Evolutionary conservation across 805 yeast genomes (phyloP).

Genomic region (Metschnikowia reukaufii): DNA sequence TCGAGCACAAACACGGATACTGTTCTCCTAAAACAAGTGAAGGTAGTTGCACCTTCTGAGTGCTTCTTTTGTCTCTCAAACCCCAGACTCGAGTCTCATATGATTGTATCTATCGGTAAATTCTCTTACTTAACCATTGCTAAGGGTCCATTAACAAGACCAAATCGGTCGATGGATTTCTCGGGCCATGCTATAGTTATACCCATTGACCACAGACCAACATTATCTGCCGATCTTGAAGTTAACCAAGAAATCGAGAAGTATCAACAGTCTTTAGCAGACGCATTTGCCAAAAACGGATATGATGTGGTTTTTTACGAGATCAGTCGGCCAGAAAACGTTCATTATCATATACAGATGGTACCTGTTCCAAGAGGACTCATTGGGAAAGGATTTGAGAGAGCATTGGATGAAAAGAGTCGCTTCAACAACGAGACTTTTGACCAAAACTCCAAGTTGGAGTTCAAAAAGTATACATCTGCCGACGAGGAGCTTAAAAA

Average conservation of each 20-base stretch:
- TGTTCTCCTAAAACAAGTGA: constrained; percentile 10
- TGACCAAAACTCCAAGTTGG: constrained; percentile 41
- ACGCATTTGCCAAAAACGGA: constrained; percentile 44
- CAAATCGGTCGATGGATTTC: constrained; percentile 48
- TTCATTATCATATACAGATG: constrained; percentile 78
- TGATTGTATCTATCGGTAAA: constrained; percentile 75
- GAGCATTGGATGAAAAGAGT: constrained; percentile 45
- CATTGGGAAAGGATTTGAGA: constrained; percentile 42
- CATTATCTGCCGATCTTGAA: constrained; percentile 14
- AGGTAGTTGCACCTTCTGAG: constrained; percentile 52
- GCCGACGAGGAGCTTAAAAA: constrained; percentile 8
- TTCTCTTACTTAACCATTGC: constrained; percentile 71
- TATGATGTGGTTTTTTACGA: constrained; percentile 66
- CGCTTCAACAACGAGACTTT: constrained; percentile 49
- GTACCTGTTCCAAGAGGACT: constrained; percentile 57
- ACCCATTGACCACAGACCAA: constrained; percentile 72
- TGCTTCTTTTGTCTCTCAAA: constrained; percentile 87
- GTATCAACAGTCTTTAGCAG: constrained; percentile 49
- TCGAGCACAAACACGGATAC: not conserved
- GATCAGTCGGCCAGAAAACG: constrained; percentile 58
- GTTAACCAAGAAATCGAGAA: constrained; percentile 41
- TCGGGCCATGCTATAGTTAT: constrained; percentile 82
- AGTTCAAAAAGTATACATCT: constrained; percentile 36
- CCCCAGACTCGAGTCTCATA: constrained; percentile 72
- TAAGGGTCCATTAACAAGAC: constrained; percentile 76